These are phyloP conservation scores for Leccinum boreale DNA, from an alignment of 768 basidiomycete genomes.

Conservation along the genomic window DNA sequence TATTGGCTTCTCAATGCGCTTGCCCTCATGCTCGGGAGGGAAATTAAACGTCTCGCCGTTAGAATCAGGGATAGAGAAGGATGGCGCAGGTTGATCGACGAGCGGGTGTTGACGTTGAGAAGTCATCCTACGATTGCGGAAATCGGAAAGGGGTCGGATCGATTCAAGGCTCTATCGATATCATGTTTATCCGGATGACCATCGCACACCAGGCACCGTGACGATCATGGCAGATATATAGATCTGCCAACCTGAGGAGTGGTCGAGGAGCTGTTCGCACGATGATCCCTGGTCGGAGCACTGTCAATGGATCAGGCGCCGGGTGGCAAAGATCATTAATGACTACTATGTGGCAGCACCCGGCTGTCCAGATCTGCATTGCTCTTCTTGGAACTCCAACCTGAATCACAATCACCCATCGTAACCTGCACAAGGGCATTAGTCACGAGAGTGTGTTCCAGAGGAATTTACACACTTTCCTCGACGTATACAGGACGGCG, in stretches of 20 bases:
- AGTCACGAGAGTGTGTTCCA: background rate
- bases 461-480: slow-evolving; percentile 39
- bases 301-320: too few species aligned
- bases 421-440: slow-evolving; percentile 42
- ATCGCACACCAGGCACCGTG: too few species aligned
- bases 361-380: slow-evolving; percentile 61
- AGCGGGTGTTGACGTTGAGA: slow-evolving; percentile 45
- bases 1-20: slow-evolving; percentile 42
- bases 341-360: too few species aligned
- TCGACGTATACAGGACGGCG: slow-evolving; percentile 76
- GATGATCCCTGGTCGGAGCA: background rate
- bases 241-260: background rate
- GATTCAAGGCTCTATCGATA: background rate
- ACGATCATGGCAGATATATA: too few species aligned
- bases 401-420: slow-evolving; percentile 38
- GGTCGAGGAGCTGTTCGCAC: background rate
- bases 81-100: slow-evolving; percentile 62
- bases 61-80: slow-evolving; percentile 60
- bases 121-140: slow-evolving; percentile 34
- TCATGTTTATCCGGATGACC: too few species aligned
- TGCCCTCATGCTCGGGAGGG: slow-evolving; percentile 50
- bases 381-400: background rate
- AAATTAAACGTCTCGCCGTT: slow-evolving; percentile 61
- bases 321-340: too few species aligned
- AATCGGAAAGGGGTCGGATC: background rate